phyloP scores from a whole-genome alignment of 208 protist species.

The Trypanosoma boissoni region DNA sequence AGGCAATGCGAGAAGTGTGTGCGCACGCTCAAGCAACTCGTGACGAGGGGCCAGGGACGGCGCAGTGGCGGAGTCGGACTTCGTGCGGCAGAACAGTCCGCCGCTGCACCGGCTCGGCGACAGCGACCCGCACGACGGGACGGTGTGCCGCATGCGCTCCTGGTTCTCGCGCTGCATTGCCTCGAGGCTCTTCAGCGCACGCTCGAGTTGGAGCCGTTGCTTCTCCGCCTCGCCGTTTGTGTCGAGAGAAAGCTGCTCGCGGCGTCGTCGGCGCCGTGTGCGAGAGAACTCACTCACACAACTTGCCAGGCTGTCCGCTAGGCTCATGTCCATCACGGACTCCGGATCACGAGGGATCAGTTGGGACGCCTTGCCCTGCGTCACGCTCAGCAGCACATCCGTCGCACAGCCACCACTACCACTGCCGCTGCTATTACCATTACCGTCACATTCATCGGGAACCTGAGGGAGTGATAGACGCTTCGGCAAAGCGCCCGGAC shows the following conservation, averaged over 20 bases:
- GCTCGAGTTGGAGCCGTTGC: conserved; percentile 35
- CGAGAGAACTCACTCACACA: conserved; percentile 28
- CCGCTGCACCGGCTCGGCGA: not conserved
- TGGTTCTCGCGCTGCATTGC: conserved; percentile 76
- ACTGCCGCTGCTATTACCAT: too few species aligned
- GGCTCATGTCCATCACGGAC: conserved; percentile 15
- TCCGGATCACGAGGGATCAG: not conserved
- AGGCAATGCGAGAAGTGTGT: conserved; percentile 20
- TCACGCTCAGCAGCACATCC: too few species aligned
- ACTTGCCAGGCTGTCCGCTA: conserved; percentile 35
- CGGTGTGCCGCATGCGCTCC: conserved; percentile 37
- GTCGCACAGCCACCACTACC: too few species aligned
- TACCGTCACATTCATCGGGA: too few species aligned
- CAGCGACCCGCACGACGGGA: conserved; percentile 5
- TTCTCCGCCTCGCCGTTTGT: conserved; percentile 7
- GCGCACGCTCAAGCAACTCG: conserved; percentile 10
- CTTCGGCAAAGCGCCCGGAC: too few species aligned
- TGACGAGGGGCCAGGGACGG: not conserved
- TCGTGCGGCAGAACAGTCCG: conserved; percentile 9
- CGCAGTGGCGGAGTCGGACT: not conserved
- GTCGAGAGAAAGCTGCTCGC: conserved; percentile 6
- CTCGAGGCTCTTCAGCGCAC: conserved; percentile 47
- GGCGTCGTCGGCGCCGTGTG: conserved; percentile 30
- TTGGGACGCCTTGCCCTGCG: too few species aligned
- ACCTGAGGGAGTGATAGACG: too few species aligned